These are phyloP conservation scores for Pseudocohnilembus persalinus DNA, from an alignment of 169 alveolate species.

Conservation along the genomic window DNA sequence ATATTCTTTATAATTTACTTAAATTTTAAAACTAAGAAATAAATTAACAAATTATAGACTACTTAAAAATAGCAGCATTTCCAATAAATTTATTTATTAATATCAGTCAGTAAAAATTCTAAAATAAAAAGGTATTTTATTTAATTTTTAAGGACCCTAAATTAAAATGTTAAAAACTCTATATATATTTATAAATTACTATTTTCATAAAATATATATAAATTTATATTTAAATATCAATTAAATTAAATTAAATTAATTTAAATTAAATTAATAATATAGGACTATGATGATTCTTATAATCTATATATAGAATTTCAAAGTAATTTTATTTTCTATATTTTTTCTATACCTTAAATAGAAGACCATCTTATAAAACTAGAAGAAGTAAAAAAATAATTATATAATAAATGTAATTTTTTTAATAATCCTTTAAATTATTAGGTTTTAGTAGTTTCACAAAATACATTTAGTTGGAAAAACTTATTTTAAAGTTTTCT, in stretches of 20 bases:
- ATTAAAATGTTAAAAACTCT: no score
- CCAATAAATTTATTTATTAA: background rate
- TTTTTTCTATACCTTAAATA: conserved; percentile 9
- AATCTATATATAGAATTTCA: background rate
- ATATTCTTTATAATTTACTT: background rate
- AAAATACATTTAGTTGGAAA: conserved; percentile 5
- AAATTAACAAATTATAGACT: background rate
- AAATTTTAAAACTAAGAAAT: no score
- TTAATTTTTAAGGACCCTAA: no score
- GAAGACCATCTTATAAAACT: background rate
- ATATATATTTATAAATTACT: no score
- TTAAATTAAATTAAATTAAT: no score
- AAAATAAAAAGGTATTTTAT: background rate
- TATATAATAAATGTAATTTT: no score
- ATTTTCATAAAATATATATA: no score
- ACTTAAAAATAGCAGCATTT: background rate
- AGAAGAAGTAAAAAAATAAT: background rate
- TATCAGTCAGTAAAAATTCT: background rate
- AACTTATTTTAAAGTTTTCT: conserved; percentile 17
- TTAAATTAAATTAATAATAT: no score
- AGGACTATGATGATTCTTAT: conserved; percentile 1
- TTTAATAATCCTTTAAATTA: no score
- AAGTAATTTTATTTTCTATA: background rate
- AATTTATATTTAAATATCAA: no score
- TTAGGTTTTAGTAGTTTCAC: background rate